These are phyloP conservation scores for Paspalum vaginatum DNA, from an alignment of 176 grass and related monocot species.

Conservation along the genomic window DNA sequence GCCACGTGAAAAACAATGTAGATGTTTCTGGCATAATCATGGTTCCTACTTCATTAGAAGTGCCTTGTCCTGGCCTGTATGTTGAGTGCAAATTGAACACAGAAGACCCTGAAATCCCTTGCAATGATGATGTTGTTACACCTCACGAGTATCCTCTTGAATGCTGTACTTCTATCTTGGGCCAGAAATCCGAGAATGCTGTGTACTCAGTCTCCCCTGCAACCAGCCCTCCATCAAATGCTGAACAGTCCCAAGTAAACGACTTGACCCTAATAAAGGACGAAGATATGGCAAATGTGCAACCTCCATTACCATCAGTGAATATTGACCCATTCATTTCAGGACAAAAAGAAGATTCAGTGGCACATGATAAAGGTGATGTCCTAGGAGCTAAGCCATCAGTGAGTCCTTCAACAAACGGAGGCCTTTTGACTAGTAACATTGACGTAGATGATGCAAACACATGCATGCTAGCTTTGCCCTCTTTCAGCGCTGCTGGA, in stretches of 20 bases:
- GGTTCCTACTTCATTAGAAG: constrained; percentile 42
- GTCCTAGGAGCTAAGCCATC: constrained; percentile 39
- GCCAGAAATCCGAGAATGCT: constrained; percentile 39
- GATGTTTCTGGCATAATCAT: constrained; percentile 47
- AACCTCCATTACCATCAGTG: constrained; percentile 29
- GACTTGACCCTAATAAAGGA: constrained; percentile 51
- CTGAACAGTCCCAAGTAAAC: constrained; percentile 40
- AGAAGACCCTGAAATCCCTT: constrained; percentile 76
- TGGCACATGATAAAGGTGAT: constrained; percentile 40
- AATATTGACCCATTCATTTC: constrained; percentile 41
- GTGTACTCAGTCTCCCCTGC: constrained; percentile 27
- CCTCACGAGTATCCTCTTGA: constrained; percentile 33
- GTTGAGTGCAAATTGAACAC: constrained; percentile 59
- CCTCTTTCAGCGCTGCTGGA: constrained; percentile 36
- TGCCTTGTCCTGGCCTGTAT: constrained; percentile 39
- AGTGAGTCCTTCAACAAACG: constrained; percentile 48
- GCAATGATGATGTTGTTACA: constrained; percentile 60
- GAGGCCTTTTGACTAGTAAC: constrained; percentile 19
- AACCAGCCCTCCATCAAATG: constrained; percentile 41
- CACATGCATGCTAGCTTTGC: constrained; percentile 48
- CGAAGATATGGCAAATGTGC: constrained; percentile 48
- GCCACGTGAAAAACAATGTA: constrained; percentile 30
- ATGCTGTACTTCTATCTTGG: constrained; percentile 33
- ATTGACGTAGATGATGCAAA: constrained; percentile 42
- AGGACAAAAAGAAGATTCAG: constrained; percentile 48